Base-by-base conservation (phyloP, 371 early-diverging fungal species). In the Rhizopus stolonifer region DNA sequence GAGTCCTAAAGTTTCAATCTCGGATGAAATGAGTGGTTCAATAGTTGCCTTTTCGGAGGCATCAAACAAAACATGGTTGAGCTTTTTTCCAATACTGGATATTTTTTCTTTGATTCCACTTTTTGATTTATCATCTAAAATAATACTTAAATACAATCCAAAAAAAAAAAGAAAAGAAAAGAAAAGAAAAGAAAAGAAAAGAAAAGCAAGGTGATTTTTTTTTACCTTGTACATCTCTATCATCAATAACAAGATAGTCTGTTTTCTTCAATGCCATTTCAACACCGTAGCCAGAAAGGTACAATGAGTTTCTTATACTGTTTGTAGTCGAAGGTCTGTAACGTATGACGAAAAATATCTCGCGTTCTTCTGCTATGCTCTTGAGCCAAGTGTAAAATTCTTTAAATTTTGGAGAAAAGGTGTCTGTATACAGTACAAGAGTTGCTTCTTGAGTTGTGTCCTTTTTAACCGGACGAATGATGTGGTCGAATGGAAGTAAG, bases 221-320 rank as follows among this genome's bases (percentile, higher is more conserved):
- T 40, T 8, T 58, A 59, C 58, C 54, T 50, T 58, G 71, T 5
- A 80, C 57, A 40, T 80, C 77, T 22, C 94, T 84, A 65, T 98
- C 98, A 55, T 98, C 98, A 22, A 87, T 86, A 7, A 93, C 95
- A 54, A 88, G 86, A 72, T 98, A 98, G 61, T 98, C 98, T 6
- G 94, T 92, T 49, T 84, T 93, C 69, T 98, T 98, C 25, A 98
- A 60, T 4, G 87, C 90, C 52, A 98, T 70, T 64, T 93, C 94
- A 2, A 92, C 94, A 10, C 95, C 94, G 62, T 93, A 98, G 31
- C 98, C 98, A 3, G 89, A 65, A 19, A 97, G 68, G 6, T 75
- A 65, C 18, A 90, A 58, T 6, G 70, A 71, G 29, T 4, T 52
- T 40, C 18, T 44, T 25, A 8, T n/a, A 3, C 19, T 32, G 34